These are phyloP conservation scores for Ustilago xerochloae DNA, from an alignment of 1,284 basidiomycete species.

Conservation along the genomic window DNA sequence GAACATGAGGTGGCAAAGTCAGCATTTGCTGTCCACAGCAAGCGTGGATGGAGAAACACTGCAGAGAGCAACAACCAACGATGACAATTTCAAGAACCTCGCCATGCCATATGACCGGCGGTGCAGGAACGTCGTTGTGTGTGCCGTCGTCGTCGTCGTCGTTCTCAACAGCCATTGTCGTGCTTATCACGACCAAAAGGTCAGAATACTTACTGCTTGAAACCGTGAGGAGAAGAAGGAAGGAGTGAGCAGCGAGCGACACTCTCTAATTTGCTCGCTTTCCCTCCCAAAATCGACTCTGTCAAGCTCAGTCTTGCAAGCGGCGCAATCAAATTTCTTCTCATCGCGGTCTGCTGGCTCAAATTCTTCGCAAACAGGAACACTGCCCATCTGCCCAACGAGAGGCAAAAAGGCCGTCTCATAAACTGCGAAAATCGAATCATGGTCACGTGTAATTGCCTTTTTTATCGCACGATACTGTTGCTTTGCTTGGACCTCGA, in stretches of 20 bases:
- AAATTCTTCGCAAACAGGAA: background rate
- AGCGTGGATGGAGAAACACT: background rate
- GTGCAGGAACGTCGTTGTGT: background rate
- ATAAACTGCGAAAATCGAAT: constrained; percentile 25
- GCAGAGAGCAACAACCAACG: background rate
- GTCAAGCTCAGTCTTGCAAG: background rate
- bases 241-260: constrained; percentile 20
- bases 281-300: background rate
- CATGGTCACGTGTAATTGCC: constrained; percentile 20
- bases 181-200: constrained; percentile 10
- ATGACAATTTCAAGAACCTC: no score
- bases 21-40: constrained; percentile 9
- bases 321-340: constrained; percentile 25
- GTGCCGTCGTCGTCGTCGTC: background rate
- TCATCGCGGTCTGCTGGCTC: constrained; percentile 2
- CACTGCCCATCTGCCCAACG: constrained; percentile 11
- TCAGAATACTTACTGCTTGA: constrained; percentile 48
- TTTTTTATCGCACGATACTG: constrained; percentile 17
- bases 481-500: background rate
- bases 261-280: background rate
- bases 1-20: constrained; percentile 5
- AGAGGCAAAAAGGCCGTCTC: background rate
- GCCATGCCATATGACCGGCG: background rate
- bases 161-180: no score
- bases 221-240: constrained; percentile 42